Evolutionary conservation across 345 rosid species (phyloP).

Genomic region (Schrenkiella parvula): DNA sequence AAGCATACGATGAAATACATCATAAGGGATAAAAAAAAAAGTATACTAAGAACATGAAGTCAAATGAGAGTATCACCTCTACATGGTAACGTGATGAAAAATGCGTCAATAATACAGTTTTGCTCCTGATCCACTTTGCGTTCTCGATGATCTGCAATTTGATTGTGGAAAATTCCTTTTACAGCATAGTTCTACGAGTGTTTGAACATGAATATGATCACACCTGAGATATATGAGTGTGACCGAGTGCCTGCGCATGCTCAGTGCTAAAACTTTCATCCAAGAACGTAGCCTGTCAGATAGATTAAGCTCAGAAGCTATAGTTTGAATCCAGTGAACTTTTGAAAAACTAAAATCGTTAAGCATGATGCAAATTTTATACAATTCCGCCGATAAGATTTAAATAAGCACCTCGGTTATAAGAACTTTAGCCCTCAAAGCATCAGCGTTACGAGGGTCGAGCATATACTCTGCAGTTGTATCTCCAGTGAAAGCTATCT

Average conservation of each 20-base stretch:
- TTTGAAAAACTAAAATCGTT: not conserved
- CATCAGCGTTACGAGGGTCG: slow-evolving; percentile 92
- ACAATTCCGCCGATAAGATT: not conserved
- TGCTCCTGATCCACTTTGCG: slow-evolving; percentile 86
- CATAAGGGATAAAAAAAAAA: too few species aligned
- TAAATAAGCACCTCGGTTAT: slow-evolving; percentile 68
- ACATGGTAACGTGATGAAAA: slow-evolving; percentile 83
- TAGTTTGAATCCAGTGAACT: not conserved
- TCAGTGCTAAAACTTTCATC: slow-evolving; percentile 66
- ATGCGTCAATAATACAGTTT: slow-evolving; percentile 72
- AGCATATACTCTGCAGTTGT: slow-evolving; percentile 94
- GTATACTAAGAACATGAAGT: not conserved
- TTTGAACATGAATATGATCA: slow-evolving; percentile 7
- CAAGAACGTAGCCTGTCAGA: slow-evolving; percentile 82
- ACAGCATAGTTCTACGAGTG: not conserved
- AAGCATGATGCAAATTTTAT: not conserved
- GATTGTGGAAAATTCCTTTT: not conserved
- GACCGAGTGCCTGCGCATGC: slow-evolving; percentile 81
- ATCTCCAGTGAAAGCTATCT: slow-evolving; percentile 94
- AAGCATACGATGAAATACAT: not conserved
- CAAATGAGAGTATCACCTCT: slow-evolving; percentile 54
- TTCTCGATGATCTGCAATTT: slow-evolving; percentile 69
- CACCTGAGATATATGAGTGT: slow-evolving; percentile 85
- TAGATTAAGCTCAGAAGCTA: slow-evolving; percentile 9
- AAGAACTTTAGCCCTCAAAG: slow-evolving; percentile 87